Percentiles rank a stretch among this genome's conserved stretches.
phyloP scores from a whole-genome alignment of 2,329 filamentous ascomycete species.

The Ascocoryne sarcoides region DNA sequence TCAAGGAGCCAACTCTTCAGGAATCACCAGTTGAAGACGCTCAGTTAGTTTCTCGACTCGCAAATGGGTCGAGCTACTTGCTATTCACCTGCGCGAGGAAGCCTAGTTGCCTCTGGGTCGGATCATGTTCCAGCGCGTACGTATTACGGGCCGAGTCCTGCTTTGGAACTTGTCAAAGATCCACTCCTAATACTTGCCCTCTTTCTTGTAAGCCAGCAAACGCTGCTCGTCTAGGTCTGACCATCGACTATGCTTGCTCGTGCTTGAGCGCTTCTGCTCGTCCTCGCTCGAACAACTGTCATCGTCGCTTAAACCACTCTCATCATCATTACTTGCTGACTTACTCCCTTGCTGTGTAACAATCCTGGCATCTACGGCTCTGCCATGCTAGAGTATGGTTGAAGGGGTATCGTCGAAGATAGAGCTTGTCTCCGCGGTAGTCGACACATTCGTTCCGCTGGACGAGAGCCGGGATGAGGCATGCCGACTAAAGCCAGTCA shows the following conservation, averaged over 20 bases:
- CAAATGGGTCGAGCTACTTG: slow-evolving; percentile 3
- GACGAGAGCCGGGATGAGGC: slow-evolving; percentile 10
- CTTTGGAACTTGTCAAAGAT: slow-evolving; percentile 11
- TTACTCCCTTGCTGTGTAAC: neutral
- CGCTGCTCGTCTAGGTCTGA: slow-evolving; percentile 1
- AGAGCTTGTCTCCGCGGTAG: slow-evolving; percentile 1
- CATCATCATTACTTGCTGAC: neutral
- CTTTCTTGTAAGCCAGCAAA: slow-evolving; percentile 3
- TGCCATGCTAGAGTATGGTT: neutral
- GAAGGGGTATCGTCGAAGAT: neutral
- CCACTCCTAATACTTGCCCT: slow-evolving; percentile 10
- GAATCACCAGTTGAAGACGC: too few species aligned
- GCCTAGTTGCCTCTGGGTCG: slow-evolving; percentile 2
- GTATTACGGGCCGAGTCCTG: slow-evolving; percentile 12
- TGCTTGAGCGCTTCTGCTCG: slow-evolving; percentile 1
- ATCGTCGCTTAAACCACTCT: slow-evolving; percentile 1
- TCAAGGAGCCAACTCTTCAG: slow-evolving; percentile 6
- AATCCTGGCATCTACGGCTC: neutral
- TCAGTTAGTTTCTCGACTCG: too few species aligned
- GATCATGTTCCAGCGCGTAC: slow-evolving; percentile 11
- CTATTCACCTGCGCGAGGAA: slow-evolving; percentile 4
- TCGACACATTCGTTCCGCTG: slow-evolving; percentile 8
- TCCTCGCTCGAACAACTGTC: slow-evolving; percentile 1
- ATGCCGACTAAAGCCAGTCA: slow-evolving; percentile 16
- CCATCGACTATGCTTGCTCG: slow-evolving; percentile 2